Base-by-base conservation (phyloP, 75 land plant species). In the Pinus tabuliformis region DNA sequence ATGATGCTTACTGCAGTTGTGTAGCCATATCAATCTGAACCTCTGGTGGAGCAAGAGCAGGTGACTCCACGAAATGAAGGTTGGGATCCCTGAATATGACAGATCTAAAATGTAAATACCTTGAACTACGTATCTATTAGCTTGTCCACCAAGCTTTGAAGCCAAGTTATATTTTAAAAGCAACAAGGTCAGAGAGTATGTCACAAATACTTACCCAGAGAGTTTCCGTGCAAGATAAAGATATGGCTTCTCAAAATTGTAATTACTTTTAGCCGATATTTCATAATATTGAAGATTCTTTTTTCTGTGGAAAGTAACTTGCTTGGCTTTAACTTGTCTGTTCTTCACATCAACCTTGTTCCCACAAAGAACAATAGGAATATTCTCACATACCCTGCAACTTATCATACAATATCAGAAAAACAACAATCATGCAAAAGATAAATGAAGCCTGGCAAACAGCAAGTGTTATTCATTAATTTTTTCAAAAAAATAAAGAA, bases 261-360 rank as follows among this genome's bases (percentile, higher is more conserved):
- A 81, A 57, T 81, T 81, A 9, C 82, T 81, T 74, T 79, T 81
- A 21, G 82, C 82, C 13, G 82, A 81, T 26, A 83, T 83, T 59
- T 83, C 84, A 36, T 83, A 83, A 52, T 83, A 83, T 59, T 83
- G 84, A n/a, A 83, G 78, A 59, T 80, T 83, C 78, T 83, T 83
- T 78, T 83, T 83, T 54, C 84, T 80, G 26, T 83, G 84, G 37
- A 83, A 81, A 45, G 83, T 81, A 33, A 83, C 84, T 45, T 83
- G 84, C 74, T 83, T 83, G 24, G 84, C 78, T 57, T 83, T 83
- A 42, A 83, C 84, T 58, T 83, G 84, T 18, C 84, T 62, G 30
- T 83, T 83, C 74, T 83, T 83, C 45, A 83, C 84, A 59, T 83
- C 84, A 26, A 83, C 84, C 56, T 83, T 81, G 75, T 83, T 83